Evolutionary conservation across 2,329 filamentous ascomycete genomes (phyloP), one percentile per base, ranked within the genome.

Genomic region (Neopestalotiopsis sp.): DNA sequence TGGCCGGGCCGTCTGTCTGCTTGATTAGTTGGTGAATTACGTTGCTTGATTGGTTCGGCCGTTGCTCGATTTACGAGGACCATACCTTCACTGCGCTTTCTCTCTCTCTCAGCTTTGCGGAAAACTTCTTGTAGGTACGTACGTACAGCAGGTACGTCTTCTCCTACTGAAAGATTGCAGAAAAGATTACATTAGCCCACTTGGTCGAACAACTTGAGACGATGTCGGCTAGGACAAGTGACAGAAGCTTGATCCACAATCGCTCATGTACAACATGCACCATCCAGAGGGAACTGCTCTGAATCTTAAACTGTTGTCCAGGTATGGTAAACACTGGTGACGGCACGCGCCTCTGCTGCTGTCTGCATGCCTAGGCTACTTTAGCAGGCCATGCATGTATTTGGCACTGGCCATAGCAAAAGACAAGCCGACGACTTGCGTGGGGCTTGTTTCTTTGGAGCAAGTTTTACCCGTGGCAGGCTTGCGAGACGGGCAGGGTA

Each of bases 401-500:
- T 2, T 49, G 20, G 17, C 45, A 52, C 6, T 17, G 20, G 6
- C 17, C 45, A 20, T 24, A 52, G 6, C 17, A 52, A 52, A 24
- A 52, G 20, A 52, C 17, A 52, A 40, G 30, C 30, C 57, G 30
- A 59, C 20, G 57, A 66, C 49, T 28, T 28, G 68, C 24, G 66
- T 68, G 70, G 69, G 68, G 65, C 68, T 24, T 28, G 61, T 64
- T 52, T 52, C 49, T 30, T 66, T 45, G 58, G 49, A 65, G 63
- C 61, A 64, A 56, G 70, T 72, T 71, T 69, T 69, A 67, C 72
- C 73, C 69, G 66, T 69, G 65, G 72, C 73, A 75, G 72, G 74
- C 74, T 73, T 74, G 69, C 73, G 72, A 77, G 72, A 75, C 74
- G 69, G 71, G 74, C 74, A 74, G 73, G 75, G 74, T 75, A 70